Conservation (phyloP, 1,284 basidiomycete species). For the Melampsora abietis-canadensis region DNA sequence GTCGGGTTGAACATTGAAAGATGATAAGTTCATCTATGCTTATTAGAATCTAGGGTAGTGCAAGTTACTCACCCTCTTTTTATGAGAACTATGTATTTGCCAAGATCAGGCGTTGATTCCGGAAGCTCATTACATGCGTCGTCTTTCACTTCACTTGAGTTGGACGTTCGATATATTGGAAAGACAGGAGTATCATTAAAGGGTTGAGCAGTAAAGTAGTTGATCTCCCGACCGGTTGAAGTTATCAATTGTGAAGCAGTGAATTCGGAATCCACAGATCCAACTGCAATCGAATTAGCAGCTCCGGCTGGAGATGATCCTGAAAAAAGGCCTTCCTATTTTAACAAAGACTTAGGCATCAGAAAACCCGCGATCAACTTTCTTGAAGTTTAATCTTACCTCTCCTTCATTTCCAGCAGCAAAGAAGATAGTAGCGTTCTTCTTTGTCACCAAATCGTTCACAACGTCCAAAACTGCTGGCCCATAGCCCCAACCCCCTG, state of each 20-base stretch:
- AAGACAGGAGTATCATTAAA: slow-evolving; percentile 19
- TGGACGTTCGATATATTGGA: slow-evolving; percentile 31
- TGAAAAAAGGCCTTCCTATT: slow-evolving; percentile 37
- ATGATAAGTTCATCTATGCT: not conserved
- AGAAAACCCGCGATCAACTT: not conserved
- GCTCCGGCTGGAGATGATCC: slow-evolving; percentile 25
- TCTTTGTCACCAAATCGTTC: slow-evolving; percentile 23
- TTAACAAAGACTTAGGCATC: not conserved
- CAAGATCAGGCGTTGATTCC: slow-evolving; percentile 28
- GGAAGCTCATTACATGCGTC: slow-evolving; percentile 34
- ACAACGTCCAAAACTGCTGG: slow-evolving; percentile 22
- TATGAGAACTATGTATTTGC: slow-evolving; percentile 38
- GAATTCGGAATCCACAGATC: slow-evolving; percentile 18
- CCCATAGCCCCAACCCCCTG: slow-evolving; percentile 37
- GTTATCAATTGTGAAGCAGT: slow-evolving; percentile 7
- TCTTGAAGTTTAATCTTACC: not conserved
- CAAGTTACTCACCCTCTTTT: slow-evolving; percentile 23
- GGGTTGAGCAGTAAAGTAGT: slow-evolving; percentile 30
- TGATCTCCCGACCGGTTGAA: slow-evolving; percentile 23
- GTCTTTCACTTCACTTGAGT: slow-evolving; percentile 14
- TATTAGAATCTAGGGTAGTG: too few relatives aligned
- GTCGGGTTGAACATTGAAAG: not conserved
- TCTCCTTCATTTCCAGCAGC: slow-evolving; percentile 43
- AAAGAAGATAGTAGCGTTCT: slow-evolving; percentile 22
- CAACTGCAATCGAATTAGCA: slow-evolving; percentile 34